These are phyloP conservation scores for Colletotrichum caudatum DNA, from an alignment of 2,329 filamentous ascomycete species.

Conservation along the genomic window DNA sequence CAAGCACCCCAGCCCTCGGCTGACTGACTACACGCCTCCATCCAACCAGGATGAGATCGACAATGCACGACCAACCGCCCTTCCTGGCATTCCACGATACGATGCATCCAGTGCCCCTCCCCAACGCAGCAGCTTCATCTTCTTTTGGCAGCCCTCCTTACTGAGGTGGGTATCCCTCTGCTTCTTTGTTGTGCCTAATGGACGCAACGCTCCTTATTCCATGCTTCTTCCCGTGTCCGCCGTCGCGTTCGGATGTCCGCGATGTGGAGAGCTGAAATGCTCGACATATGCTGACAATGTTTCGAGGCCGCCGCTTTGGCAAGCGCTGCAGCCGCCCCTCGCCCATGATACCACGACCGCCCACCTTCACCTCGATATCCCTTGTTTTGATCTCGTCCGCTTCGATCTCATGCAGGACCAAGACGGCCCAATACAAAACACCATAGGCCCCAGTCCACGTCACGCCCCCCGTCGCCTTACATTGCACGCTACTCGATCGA, in stretches of 20 bases:
- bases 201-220: neutral
- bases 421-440: constrained; percentile 21
- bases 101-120: constrained; percentile 13
- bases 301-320: constrained; percentile 10
- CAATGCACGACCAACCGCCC: constrained; percentile 25
- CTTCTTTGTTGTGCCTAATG: neutral
- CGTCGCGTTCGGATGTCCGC: neutral
- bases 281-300: neutral
- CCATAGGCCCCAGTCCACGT: constrained; percentile 15
- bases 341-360: neutral
- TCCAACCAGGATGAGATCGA: constrained; percentile 38
- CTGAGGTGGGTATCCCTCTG: constrained; percentile 19
- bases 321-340: constrained; percentile 2
- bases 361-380: constrained; percentile 5
- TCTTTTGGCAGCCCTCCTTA: constrained; percentile 17
- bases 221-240: neutral
- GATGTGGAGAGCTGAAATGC: neutral
- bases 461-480: constrained; percentile 9
- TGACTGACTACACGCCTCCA: constrained; percentile 7
- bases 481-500: constrained; percentile 28
- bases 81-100: neutral
- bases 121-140: constrained; percentile 23
- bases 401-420: constrained; percentile 40
- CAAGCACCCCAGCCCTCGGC: constrained; percentile 27
- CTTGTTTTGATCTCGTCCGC: constrained; percentile 25